phyloP scores from a whole-genome alignment of 169 alveolate genomes.

The Eimeria necatrix region DNA sequence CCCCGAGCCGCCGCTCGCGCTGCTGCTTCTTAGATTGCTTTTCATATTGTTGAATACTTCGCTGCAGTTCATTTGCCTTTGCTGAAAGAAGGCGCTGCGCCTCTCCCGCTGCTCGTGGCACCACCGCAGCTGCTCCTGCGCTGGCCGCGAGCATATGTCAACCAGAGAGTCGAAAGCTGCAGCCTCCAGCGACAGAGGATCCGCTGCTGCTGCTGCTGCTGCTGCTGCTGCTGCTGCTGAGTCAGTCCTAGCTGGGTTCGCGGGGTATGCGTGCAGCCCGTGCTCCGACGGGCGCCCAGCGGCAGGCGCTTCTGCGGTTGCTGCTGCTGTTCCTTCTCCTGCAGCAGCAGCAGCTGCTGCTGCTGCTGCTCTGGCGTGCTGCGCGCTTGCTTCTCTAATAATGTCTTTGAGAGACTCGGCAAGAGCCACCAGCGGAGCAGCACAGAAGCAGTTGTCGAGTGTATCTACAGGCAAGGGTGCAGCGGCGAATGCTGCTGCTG shows the following conservation, averaged over 20 bases:
- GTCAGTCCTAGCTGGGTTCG: background rate
- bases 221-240: background rate
- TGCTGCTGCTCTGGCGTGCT: slow-evolving; percentile 41
- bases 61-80: no score
- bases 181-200: background rate
- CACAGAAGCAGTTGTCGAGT: slow-evolving; percentile 16
- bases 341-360: slow-evolving; percentile 13
- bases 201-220: background rate
- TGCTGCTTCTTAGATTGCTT: no score
- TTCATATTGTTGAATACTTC: no score
- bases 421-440: slow-evolving; percentile 47
- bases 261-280: background rate
- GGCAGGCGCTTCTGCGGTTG: background rate
- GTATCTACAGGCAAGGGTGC: slow-evolving; percentile 45
- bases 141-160: slow-evolving; percentile 38
- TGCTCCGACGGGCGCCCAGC: background rate
- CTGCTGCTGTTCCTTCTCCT: background rate
- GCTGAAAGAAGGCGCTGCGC: no score
- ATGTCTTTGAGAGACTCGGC: slow-evolving; percentile 56
- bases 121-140: slow-evolving; percentile 33
- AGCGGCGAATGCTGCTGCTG: slow-evolving; percentile 17
- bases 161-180: background rate
- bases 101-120: slow-evolving; percentile 22
- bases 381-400: slow-evolving; percentile 18
- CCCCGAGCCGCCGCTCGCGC: no score